These are phyloP conservation scores for Talaromyces adpressus DNA, from an alignment of 495 filamentous ascomycete genomes.

Conservation along the genomic window DNA sequence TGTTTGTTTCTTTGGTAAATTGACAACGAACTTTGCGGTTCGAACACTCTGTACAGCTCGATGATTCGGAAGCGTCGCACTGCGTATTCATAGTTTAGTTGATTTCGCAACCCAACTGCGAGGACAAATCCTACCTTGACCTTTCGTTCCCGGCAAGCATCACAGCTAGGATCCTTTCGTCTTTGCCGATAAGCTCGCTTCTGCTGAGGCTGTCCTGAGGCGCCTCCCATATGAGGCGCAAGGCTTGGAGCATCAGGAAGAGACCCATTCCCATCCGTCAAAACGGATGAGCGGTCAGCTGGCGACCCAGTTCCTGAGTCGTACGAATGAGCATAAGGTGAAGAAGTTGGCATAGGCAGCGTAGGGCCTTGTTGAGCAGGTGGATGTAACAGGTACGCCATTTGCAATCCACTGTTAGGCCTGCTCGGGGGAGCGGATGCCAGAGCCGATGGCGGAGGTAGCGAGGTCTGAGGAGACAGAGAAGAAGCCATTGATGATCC, in stretches of 20 bases:
- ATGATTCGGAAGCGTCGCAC: conserved; percentile 94
- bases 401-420: conserved; percentile 35
- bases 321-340: conserved; percentile 33
- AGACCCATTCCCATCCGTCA: conserved; percentile 34
- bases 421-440: conserved; percentile 40
- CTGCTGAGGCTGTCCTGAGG: conserved; percentile 47
- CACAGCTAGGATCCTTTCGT: conserved; percentile 94
- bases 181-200: conserved; percentile 93
- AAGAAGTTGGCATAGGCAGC: conserved; percentile 20
- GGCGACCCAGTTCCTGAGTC: conserved; percentile 39
- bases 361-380: conserved; percentile 22
- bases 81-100: conserved; percentile 19
- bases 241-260: conserved; percentile 31
- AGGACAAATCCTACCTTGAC: conserved; percentile 60
- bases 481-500: conserved; percentile 27
- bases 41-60: conserved; percentile 92
- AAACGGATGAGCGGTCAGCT: conserved; percentile 22
- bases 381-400: conserved; percentile 39
- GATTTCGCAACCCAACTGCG: neutral
- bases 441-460: conserved; percentile 22
- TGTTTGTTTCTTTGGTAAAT: conserved; percentile 98
- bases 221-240: conserved; percentile 35
- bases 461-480: conserved; percentile 20
- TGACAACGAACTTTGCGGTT: conserved; percentile 94
- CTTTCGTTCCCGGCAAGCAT: conserved; percentile 95